A percentile compares a stretch with the other conserved stretches of the same genome.
Evolutionary conservation across 495 filamentous ascomycete genomes (phyloP).

Genomic region (Rhypophila decipiens): DNA sequence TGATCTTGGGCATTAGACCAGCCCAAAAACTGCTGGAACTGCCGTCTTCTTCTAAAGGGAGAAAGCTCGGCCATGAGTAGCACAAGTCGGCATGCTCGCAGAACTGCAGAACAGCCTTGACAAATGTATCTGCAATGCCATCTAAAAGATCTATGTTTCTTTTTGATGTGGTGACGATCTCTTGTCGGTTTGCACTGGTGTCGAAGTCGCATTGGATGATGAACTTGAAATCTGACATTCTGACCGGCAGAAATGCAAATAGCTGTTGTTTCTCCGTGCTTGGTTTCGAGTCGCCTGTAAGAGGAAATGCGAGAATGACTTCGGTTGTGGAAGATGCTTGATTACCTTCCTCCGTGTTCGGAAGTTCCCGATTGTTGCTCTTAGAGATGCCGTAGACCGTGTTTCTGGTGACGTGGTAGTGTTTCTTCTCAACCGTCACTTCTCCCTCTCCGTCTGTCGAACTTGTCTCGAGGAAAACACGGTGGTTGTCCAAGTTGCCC

Average conservation of each 20-base stretch:
- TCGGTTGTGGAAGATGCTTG: conserved; percentile 10
- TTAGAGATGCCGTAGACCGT: conserved; percentile 12
- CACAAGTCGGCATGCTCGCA: conserved; percentile 15
- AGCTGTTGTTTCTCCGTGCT: conserved; percentile 20
- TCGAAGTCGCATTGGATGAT: conserved; percentile 44
- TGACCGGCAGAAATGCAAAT: conserved; percentile 36
- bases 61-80: conserved; percentile 27
- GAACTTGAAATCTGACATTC: conserved; percentile 37
- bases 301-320: conserved; percentile 34
- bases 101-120: conserved; percentile 19
- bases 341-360: conserved; percentile 10
- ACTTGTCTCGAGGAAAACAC: not conserved
- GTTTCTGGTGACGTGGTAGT: conserved; percentile 18
- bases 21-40: not conserved
- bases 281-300: conserved; percentile 18
- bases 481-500: not conserved
- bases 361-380: conserved; percentile 24
- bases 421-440: not conserved
- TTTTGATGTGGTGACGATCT: conserved; percentile 22
- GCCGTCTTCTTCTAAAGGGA: conserved; percentile 13
- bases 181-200: conserved; percentile 36
- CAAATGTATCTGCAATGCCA: conserved; percentile 21
- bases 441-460: not conserved
- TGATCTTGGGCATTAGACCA: not conserved
- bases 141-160: conserved; percentile 19